These are phyloP conservation scores for Leccinum uliginosum DNA, from an alignment of 768 basidiomycete genomes.

Conservation along the genomic window DNA sequence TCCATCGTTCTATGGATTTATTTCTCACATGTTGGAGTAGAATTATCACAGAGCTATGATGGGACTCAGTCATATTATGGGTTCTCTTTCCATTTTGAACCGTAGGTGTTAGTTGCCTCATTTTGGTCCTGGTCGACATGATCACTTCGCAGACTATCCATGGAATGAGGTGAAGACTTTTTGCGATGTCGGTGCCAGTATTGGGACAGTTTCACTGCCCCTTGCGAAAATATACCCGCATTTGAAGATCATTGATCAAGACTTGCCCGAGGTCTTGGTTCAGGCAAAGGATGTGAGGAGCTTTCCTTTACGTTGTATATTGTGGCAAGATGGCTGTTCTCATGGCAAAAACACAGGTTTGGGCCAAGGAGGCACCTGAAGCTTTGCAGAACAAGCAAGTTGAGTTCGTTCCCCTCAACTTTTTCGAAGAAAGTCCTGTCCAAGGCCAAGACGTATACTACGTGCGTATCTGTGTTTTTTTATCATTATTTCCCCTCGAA, in stretches of 20 bases:
- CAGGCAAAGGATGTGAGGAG: constrained; percentile 18
- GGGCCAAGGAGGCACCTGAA: constrained; percentile 14
- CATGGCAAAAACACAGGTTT: constrained; percentile 6
- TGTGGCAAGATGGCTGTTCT: not conserved
- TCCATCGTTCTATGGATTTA: not conserved
- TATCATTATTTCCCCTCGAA: not conserved
- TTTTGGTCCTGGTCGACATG: not conserved
- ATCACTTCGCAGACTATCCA: constrained; percentile 15
- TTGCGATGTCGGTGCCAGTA: constrained; percentile 29
- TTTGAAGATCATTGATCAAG: constrained; percentile 25
- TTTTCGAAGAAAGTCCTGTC: constrained; percentile 17
- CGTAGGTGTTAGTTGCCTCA: constrained; percentile 9
- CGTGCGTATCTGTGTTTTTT: constrained; percentile 5
- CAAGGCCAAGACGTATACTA: constrained; percentile 23
- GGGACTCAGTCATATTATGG: constrained; percentile 19
- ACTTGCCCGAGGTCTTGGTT: constrained; percentile 25
- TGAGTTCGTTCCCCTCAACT: constrained; percentile 17
- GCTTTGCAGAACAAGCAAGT: constrained; percentile 15
- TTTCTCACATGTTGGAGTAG: constrained; percentile 10
- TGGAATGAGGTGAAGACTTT: constrained; percentile 24
- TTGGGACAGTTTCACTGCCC: constrained; percentile 26
- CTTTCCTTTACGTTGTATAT: not conserved
- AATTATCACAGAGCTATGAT: constrained; percentile 23
- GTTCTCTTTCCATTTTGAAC: constrained; percentile 20
- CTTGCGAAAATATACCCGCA: constrained; percentile 26